Base-by-base conservation (phyloP, 148 eudicot species). In the Fagopyrum esculentum region DNA sequence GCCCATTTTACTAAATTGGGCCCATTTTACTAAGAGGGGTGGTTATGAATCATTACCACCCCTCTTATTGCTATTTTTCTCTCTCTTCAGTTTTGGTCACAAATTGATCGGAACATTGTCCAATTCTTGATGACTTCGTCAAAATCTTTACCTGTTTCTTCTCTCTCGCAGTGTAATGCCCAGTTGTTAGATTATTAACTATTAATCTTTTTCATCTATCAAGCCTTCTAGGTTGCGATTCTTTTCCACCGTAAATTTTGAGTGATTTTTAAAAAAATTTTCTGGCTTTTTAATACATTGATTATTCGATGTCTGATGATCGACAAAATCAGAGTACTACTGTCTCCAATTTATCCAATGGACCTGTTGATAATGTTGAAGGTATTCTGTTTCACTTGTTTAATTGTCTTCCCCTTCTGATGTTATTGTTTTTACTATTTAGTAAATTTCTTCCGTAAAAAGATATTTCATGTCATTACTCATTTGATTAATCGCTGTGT, bases 31-130 rank as follows among this genome's bases (percentile, higher is more conserved):
- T n/a, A n/a, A n/a, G n/a, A n/a, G n/a, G n/a, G n/a, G n/a, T n/a
- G n/a, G n/a, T n/a, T n/a, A n/a, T n/a, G n/a, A n/a, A n/a, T n/a
- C n/a, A n/a, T n/a, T n/a, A n/a, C n/a, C 72, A 17, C 29, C 26
- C 17, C 47, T 43, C 46, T n/a, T 59, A n/a, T n/a, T n/a, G n/a
- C n/a, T 44, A 17, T 57, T 30, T 16, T 10, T 74, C 77, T 75
- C 60, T 75, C 70, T 64, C 66, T 60, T 8, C 43, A 64, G 69
- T 75, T 66, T 48, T 60, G 48, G 70, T 61, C 47, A 60, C 77
- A 60, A 73, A 61, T 75, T 75, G 77, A 75, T 75, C 78, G 73
- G 78, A 76, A 64, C 40, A 76, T 64, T 76, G 72, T 76, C 71
- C 77, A 26, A 12, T 35, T 55, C 76, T 55, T 30, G 7, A 35